These are phyloP conservation scores for Malbranchea cinnamomea DNA, from an alignment of 2,329 filamentous ascomycete species.

Conservation along the genomic window DNA sequence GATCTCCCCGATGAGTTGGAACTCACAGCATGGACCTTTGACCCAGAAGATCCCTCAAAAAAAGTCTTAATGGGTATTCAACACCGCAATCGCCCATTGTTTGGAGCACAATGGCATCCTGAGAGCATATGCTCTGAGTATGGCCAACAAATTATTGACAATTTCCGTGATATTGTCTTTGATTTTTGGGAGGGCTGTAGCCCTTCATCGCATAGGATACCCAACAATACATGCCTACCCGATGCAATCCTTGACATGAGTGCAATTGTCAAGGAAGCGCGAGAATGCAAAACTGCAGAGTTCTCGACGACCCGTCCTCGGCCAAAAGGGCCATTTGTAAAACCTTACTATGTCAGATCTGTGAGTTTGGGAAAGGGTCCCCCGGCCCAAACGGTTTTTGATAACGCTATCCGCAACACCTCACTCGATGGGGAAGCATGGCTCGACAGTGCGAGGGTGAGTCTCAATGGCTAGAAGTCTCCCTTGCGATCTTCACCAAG, in stretches of 20 bases:
- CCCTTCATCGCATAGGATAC: slow-evolving; percentile 1
- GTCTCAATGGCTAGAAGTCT: not conserved
- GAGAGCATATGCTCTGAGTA: slow-evolving; percentile 10
- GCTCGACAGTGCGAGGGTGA: slow-evolving; percentile 9
- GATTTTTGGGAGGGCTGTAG: slow-evolving; percentile 6
- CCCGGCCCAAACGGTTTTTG: slow-evolving; percentile 6
- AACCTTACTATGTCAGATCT: slow-evolving; percentile 7
- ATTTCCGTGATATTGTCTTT: slow-evolving; percentile 7
- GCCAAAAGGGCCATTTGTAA: not conserved
- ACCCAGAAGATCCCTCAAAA: slow-evolving; percentile 5
- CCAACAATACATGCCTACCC: slow-evolving; percentile 5
- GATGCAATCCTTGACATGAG: slow-evolving; percentile 5
- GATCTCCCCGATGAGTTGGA: slow-evolving; percentile 7
- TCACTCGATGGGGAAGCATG: slow-evolving; percentile 9
- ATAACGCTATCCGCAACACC: slow-evolving; percentile 6
- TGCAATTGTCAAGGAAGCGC: slow-evolving; percentile 6
- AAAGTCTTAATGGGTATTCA: slow-evolving; percentile 9
- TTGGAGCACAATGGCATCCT: slow-evolving; percentile 10
- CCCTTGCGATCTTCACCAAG: not conserved
- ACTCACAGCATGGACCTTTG: slow-evolving; percentile 9
- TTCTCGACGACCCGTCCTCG: slow-evolving; percentile 1
- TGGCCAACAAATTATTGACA: slow-evolving; percentile 9
- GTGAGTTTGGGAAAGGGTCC: slow-evolving; percentile 6
- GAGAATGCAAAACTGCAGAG: slow-evolving; percentile 3
- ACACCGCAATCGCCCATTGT: slow-evolving; percentile 7